A percentile compares a stretch with the other conserved stretches of the same genome.
These are phyloP conservation scores for Spinacia oleracea DNA, from an alignment of 179 eudicot genomes.

Conservation along the genomic window DNA sequence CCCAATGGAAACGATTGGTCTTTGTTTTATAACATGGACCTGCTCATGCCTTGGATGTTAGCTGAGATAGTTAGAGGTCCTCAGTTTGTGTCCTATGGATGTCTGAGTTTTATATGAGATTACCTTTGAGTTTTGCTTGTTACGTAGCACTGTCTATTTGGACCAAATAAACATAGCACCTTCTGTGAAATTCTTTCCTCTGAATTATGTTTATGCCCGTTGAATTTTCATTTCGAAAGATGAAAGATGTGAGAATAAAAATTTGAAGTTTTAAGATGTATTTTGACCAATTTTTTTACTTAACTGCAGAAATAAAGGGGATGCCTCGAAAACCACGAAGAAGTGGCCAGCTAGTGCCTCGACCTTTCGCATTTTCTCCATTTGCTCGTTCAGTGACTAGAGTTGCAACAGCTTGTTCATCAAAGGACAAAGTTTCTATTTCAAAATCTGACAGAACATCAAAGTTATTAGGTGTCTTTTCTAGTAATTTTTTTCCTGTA, in stretches of 20 bases:
- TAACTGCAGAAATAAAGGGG: constrained; percentile 4
- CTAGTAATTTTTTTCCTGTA: neutral
- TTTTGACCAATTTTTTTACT: neutral
- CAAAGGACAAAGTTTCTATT: constrained; percentile 15
- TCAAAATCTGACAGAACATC: constrained; percentile 8
- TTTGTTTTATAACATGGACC: neutral
- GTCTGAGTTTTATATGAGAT: neutral
- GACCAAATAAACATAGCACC: too few relatives aligned
- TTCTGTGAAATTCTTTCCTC: neutral
- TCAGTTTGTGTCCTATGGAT: neutral
- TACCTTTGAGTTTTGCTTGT: neutral
- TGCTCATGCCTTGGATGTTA: neutral
- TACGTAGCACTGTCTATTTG: neutral
- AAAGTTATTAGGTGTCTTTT: constrained; percentile 26
- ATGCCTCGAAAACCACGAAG: constrained; percentile 49
- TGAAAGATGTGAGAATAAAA: neutral
- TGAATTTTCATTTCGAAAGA: neutral
- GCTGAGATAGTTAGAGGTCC: too few relatives aligned
- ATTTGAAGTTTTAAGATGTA: neutral
- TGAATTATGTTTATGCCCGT: neutral
- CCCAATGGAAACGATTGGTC: too few relatives aligned
- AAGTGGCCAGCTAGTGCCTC: constrained; percentile 19
- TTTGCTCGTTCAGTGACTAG: constrained; percentile 40
- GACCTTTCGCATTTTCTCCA: constrained; percentile 34
- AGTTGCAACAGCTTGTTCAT: constrained; percentile 14